Conservation (phyloP, 1,139 yeast genomes). For the Hansenula lynferdii region DNA sequence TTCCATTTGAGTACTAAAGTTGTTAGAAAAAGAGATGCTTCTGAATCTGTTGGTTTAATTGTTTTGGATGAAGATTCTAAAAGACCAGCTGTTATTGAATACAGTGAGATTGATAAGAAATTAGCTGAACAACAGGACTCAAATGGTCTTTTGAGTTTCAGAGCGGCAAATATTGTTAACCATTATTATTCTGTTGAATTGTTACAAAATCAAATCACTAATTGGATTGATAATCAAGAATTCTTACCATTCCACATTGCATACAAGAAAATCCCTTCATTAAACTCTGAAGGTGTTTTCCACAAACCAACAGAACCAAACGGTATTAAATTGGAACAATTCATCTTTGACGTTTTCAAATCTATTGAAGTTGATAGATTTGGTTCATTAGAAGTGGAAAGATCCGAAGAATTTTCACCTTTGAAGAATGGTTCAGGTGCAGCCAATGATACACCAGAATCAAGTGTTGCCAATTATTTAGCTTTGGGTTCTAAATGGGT, state of each 20-base stretch:
- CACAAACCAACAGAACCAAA: slow-evolving; percentile 69
- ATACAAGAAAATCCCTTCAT: slow-evolving; percentile 74
- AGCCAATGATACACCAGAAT: slow-evolving; percentile 75
- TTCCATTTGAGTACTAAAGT: slow-evolving; percentile 89
- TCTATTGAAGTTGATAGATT: slow-evolving; percentile 67
- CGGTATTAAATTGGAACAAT: slow-evolving; percentile 94
- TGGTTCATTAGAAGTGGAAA: slow-evolving; percentile 89
- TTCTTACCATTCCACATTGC: slow-evolving; percentile 92
- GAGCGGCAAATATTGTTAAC: slow-evolving; percentile 97
- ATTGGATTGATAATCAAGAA: slow-evolving; percentile 65
- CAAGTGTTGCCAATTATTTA: slow-evolving; percentile 67
- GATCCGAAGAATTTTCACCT: slow-evolving; percentile 87
- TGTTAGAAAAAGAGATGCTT: slow-evolving; percentile 86
- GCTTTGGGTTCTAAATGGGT: slow-evolving; percentile 78
- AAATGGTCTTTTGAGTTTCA: slow-evolving; percentile 57
- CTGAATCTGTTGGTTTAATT: slow-evolving; percentile 88
- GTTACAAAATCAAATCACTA: slow-evolving; percentile 51
- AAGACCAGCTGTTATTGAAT: slow-evolving; percentile 90
- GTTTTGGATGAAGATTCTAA: slow-evolving; percentile 58
- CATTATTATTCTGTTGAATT: slow-evolving; percentile 87
- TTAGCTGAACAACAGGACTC: slow-evolving; percentile 59
- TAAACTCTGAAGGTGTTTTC: slow-evolving; percentile 45
- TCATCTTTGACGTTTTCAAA: slow-evolving; percentile 94
- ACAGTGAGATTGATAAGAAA: slow-evolving; percentile 80
- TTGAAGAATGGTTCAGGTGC: slow-evolving; percentile 89